Percentiles rank a stretch among this genome's conserved stretches.
Evolutionary conservation across 1,139 yeast genomes (phyloP).

Genomic region (Pichia kudriavzevii): DNA sequence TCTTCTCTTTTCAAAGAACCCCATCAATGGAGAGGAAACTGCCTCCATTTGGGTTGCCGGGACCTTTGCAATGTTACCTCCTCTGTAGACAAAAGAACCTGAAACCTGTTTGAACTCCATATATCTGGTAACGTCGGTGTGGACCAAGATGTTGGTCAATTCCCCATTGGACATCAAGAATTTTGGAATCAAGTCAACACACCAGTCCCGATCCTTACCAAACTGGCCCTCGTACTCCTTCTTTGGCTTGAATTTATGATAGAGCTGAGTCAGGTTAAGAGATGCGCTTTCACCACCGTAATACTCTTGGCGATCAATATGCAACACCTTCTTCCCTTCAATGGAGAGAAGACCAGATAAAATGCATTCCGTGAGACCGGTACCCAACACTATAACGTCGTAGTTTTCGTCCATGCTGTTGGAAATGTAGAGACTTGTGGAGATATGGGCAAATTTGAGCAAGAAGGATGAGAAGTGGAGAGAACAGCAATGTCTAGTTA

Average conservation of each 20-base stretch:
- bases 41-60: conserved; percentile 93
- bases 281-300: conserved; percentile 76
- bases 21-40: conserved; percentile 85
- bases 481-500: no score
- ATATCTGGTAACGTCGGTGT: conserved; percentile 92
- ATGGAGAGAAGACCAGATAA: conserved; percentile 90
- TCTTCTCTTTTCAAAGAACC: conserved; percentile 91
- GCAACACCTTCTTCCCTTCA: conserved; percentile 94
- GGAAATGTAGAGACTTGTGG: neutral
- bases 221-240: conserved; percentile 63
- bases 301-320: conserved; percentile 93
- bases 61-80: conserved; percentile 87
- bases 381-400: conserved; percentile 82
- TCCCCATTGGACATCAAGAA: conserved; percentile 98
- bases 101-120: conserved; percentile 93
- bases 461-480: neutral
- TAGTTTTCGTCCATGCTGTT: conserved; percentile 80
- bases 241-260: conserved; percentile 63
- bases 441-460: neutral
- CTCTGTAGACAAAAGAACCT: conserved; percentile 89
- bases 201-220: conserved; percentile 97
- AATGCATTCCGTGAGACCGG: conserved; percentile 94
- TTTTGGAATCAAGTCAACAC: conserved; percentile 93
- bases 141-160: conserved; percentile 87
- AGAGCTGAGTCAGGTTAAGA: conserved; percentile 45